Base-by-base conservation (phyloP, 192 early-diverging fungal species). In the Irineochytrium annulatum region DNA sequence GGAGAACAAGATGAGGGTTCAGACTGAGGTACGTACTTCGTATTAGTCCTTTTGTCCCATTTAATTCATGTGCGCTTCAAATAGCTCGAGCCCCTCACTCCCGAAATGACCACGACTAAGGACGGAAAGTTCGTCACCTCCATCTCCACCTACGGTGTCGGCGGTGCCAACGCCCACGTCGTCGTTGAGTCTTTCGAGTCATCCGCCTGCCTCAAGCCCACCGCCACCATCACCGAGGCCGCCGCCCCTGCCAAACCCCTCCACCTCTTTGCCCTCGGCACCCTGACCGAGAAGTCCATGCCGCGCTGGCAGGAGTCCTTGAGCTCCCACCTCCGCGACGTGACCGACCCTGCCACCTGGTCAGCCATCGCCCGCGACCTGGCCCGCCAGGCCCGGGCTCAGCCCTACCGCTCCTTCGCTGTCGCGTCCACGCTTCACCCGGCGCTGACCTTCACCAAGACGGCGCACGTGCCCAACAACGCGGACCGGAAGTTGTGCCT, bases 161-260 rank as follows among this genome's bases (percentile, higher is more conserved):
- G 71, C 32, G 71, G 63, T 32, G 56, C 62, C 22, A 68, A 72
- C 39, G 32, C 48, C 6, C 61, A 72, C 43, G 41, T 57, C 28
- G 61, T 72, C n/a, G n/a, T 74, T 14, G 69, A 68, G 27, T 14
- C 1, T 41, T n/a, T 41, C n/a, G 11, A n/a, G 8, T 13, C 11
- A 8, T n/a, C 11, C 37, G 11, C n/a, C 37, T 13, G n/a, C n/a
- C 37, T 13, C 11, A 41, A n/a, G 11, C 37, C n/a, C 11, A n/a
- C 37, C 37, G n/a, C 37, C n/a, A 8, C 11, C 11, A 8, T 13
- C 37, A n/a, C 37, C 37, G 11, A 8, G n/a, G 37, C 37, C n/a
- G 37, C 11, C 37, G n/a, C 37, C 8, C 11, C n/a, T n/a, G n/a
- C 37, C 8, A n/a, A 41, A 41, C 11, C n/a, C 11, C 37, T n/a